Conservation (phyloP, 495 filamentous ascomycete genomes). For the Penicillium desertorum region DNA sequence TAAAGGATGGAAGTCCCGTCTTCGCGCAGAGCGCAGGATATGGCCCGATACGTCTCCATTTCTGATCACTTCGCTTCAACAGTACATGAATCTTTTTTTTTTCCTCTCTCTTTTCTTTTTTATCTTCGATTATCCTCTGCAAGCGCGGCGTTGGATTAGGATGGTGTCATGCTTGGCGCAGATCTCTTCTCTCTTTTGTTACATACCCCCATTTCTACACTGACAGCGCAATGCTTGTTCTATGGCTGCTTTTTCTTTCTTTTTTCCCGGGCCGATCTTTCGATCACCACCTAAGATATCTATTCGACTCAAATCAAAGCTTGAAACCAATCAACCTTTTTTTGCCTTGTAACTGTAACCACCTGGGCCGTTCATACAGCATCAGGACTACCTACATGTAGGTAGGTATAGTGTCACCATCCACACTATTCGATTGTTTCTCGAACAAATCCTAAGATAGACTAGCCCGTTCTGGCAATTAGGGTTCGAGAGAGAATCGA, state of each 20-base stretch:
- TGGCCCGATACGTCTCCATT: neutral
- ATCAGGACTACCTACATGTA: no score
- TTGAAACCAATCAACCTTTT: neutral
- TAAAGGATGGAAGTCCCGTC: conserved; percentile 2
- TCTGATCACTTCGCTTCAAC: neutral
- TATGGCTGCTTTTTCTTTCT: neutral
- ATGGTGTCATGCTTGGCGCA: conserved; percentile 23
- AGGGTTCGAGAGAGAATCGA: no score
- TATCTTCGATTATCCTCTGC: conserved; percentile 10
- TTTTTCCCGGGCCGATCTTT: conserved; percentile 3
- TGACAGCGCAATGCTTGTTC: conserved; percentile 1
- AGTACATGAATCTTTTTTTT: conserved; percentile 18
- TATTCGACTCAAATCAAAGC: conserved; percentile 5
- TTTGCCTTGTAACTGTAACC: neutral
- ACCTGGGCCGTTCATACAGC: no score
- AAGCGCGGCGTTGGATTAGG: conserved; percentile 32
- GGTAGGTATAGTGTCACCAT: no score
- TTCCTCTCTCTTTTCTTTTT: conserved; percentile 17
- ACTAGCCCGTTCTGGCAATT: no score
- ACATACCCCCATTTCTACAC: conserved; percentile 20
- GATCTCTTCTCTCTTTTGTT: conserved; percentile 15
- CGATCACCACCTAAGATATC: conserved; percentile 3
- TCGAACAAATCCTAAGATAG: no score
- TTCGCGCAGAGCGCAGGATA: conserved; percentile 21
- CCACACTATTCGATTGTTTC: no score